phyloP scores from a whole-genome alignment of 1,284 basidiomycete species.

The Tilletia caries region DNA sequence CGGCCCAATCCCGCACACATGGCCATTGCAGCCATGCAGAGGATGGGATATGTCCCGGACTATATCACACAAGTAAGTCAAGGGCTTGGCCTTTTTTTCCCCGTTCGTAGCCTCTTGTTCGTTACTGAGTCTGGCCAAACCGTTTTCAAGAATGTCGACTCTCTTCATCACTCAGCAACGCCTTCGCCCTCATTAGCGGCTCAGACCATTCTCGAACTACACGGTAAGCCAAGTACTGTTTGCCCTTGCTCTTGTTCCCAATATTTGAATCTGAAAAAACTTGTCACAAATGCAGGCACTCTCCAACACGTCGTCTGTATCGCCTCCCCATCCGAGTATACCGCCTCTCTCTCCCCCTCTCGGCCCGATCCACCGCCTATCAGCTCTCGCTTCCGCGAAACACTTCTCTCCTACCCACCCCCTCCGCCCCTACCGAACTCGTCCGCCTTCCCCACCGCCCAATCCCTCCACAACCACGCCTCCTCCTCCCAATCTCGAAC shows the following conservation, averaged over 20 bases:
- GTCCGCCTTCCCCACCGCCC: background rate
- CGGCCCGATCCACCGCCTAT: background rate
- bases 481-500: background rate
- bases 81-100: too few species aligned
- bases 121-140: too few species aligned
- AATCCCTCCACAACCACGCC: background rate
- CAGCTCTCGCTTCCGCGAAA: background rate
- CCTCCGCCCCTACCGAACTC: background rate
- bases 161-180: conserved; percentile 47
- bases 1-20: conserved; percentile 48
- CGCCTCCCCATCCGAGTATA: conserved; percentile 15
- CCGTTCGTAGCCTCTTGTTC: too few species aligned
- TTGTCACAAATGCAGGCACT: background rate
- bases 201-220: conserved; percentile 47
- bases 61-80: conserved; percentile 39
- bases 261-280: background rate
- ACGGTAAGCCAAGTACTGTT: conserved; percentile 28
- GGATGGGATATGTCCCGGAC: conserved; percentile 38
- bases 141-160: conserved; percentile 47
- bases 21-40: conserved; percentile 45
- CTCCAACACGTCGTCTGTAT: conserved; percentile 30
- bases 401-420: background rate
- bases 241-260: background rate
- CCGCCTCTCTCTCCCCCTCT: background rate
- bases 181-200: conserved; percentile 32